These are phyloP conservation scores for Setaria italica DNA, from an alignment of 202 grass and related monocot species.

Conservation along the genomic window DNA sequence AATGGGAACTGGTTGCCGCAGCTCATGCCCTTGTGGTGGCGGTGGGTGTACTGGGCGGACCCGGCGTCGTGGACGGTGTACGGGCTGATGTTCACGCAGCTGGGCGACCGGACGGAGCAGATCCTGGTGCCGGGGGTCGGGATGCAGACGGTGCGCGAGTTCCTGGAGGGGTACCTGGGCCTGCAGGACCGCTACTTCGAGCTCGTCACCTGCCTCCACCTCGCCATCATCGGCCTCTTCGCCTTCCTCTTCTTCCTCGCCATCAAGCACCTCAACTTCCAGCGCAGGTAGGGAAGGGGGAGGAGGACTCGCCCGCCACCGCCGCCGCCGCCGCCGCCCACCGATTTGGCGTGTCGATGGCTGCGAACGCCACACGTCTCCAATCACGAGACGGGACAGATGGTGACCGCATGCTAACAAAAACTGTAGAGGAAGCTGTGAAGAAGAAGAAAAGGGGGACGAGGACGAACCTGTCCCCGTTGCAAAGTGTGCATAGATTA, in stretches of 20 bases:
- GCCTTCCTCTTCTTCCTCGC: constrained; percentile 71
- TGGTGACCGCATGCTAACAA: not conserved
- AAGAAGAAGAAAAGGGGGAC: too few species aligned
- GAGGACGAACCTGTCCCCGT: not conserved
- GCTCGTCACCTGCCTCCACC: constrained; percentile 73
- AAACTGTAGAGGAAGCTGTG: not conserved
- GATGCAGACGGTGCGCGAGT: constrained; percentile 61
- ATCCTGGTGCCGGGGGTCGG: constrained; percentile 53
- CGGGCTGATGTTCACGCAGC: constrained; percentile 85
- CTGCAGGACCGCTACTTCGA: constrained; percentile 68
- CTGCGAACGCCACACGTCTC: too few species aligned
- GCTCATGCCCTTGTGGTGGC: constrained; percentile 98
- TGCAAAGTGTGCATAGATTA: not conserved
- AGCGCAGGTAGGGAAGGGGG: constrained; percentile 54
- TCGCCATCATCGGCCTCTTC: constrained; percentile 67
- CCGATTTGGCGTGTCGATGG: not conserved
- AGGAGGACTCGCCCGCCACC: too few species aligned
- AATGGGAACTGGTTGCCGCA: constrained; percentile 48
- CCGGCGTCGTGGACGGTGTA: constrained; percentile 94
- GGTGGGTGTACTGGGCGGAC: constrained; percentile 93
- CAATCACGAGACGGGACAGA: too few species aligned
- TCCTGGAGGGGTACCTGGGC: constrained; percentile 75
- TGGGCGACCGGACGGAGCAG: constrained; percentile 64
- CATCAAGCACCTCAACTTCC: constrained; percentile 93
- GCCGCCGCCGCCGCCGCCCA: not conserved